Base-by-base conservation (phyloP, 768 basidiomycete genomes). In the Paxillus rubicundulus region DNA sequence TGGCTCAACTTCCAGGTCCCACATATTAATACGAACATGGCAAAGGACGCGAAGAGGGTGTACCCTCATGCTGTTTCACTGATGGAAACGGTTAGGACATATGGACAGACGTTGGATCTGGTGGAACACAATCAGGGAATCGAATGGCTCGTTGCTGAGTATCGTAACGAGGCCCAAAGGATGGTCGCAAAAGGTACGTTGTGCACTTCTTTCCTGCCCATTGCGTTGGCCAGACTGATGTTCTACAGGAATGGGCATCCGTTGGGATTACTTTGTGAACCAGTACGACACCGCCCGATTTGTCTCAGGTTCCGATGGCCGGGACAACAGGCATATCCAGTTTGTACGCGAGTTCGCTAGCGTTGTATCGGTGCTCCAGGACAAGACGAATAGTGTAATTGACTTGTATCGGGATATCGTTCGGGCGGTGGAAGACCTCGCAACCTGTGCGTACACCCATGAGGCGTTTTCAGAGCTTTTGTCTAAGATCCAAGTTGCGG, bases 51-150 rank as follows among this genome's bases (percentile, higher is more conserved):
- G 54, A 98, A 97, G 77, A 77, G 93, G 60, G 95, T 98, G 54
- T 99, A 99, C 67, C 95, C 95, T 0, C 94, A 98, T 75, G 97
- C 97, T 2, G 96, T 98, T 59, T 93, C 91, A 63, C 71, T 93
- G 70, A 98, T 98, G 96, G 97, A 99, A 77, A 96, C 94, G 0
- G 93, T 98, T n/a, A 77, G 95, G 67, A 98, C 93, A 27, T 98
- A 99, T 71, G 89, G 89, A 17, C 97, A 99, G 74, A 97, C 92
- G 1, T 73, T 97, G 67, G 92, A 93, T 67, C 72, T 98, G 61
- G 87, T 98, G 61, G 89, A 97, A 66, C 80, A 79, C 39, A 92
- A 98, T 67, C 87, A 87, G 69, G 92, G 86, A 3, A 94, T 98
- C 60, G 91, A 93, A 67, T 92, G 92, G 81, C 77, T 99, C 37